Evolutionary conservation across 768 basidiomycete species (phyloP).

Genomic region (Suillus lakei): DNA sequence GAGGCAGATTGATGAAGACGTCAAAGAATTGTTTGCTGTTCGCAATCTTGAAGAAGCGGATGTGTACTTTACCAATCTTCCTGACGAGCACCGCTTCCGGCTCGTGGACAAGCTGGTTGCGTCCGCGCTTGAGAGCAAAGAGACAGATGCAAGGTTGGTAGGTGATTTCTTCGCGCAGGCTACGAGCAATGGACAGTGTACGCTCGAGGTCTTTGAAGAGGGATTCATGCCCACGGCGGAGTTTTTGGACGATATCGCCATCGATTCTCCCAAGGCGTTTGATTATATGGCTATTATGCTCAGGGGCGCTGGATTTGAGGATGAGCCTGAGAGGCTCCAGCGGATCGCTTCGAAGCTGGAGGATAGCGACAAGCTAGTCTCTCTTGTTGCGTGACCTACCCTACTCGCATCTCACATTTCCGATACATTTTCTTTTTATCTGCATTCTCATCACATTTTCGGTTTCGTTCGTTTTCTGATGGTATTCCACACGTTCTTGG

Average conservation of each 20-base stretch:
- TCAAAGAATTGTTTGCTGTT: slow-evolving; percentile 86
- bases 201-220: slow-evolving; percentile 67
- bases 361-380: slow-evolving; percentile 64
- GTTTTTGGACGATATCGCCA: slow-evolving; percentile 84
- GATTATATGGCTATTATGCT: slow-evolving; percentile 60
- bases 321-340: slow-evolving; percentile 58
- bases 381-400: slow-evolving; percentile 42
- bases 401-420: too few species aligned
- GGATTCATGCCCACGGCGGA: slow-evolving; percentile 75
- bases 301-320: slow-evolving; percentile 63
- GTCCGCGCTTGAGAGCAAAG: slow-evolving; percentile 80
- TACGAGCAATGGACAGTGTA: slow-evolving; percentile 62
- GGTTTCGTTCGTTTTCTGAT: too few species aligned
- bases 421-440: too few species aligned
- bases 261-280: slow-evolving; percentile 29
- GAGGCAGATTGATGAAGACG: slow-evolving; percentile 80
- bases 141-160: slow-evolving; percentile 78
- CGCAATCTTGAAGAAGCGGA: slow-evolving; percentile 89
- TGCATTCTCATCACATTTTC: too few species aligned
- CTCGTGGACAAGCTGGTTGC: slow-evolving; percentile 80
- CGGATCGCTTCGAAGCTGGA: slow-evolving; percentile 65
- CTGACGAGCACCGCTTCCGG: slow-evolving; percentile 60
- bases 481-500: too few species aligned
- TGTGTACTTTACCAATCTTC: slow-evolving; percentile 79
- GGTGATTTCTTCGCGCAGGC: slow-evolving; percentile 73